Evolutionary conservation across 1,139 yeast genomes (phyloP), one percentile per base, ranked within the genome.

Genomic region (Saccharomyces hybrid): DNA sequence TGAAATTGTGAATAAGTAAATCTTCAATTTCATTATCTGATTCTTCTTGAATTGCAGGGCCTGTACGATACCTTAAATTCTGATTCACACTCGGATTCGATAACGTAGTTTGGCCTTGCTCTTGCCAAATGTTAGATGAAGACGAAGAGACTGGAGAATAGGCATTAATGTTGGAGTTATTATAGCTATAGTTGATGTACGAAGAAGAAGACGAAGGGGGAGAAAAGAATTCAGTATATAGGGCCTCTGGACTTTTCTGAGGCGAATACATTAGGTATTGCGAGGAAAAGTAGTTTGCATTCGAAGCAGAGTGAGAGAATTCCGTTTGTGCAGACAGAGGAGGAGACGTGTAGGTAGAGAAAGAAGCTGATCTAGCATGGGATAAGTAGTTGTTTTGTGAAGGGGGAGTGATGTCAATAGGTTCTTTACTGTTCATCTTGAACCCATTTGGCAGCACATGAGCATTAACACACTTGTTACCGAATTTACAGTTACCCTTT

Each of bases 401-500:
- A 20, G 38, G 8, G 82, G 78, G 63, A 86, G 28, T 6, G 13
- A 27, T 46, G 8, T 38, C 44, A 4, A 38, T 38, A 20, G 44
- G 44, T 7, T 20, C 44, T 20, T 16, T 38, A 23, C 44, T 20
- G 13, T 38, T 87, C 27, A 87, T 85, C 50, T 88, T 74, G n/a
- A 90, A 81, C 0, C 97, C 97, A 66, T 90, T 96, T 0, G 96
- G 95, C 47, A 88, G 72, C 57, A 87, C 80, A 72, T 91, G 98
- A 23, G 96, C 96, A 68, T 91, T 80, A 1, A 97, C 97, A 75
- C 98, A 91, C 67, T 88, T 90, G 54, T 82, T 75, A 2, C 98
- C 98, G 72, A 91, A 91, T 71, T 89, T 90, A 71, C 98, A 91
- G 68, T 89, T 89, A 11, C 98, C 98, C 73, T 88, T 88, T 66